phyloP scores from a whole-genome alignment of 805 yeast genomes.

The Sugiyamaella marilandica region DNA sequence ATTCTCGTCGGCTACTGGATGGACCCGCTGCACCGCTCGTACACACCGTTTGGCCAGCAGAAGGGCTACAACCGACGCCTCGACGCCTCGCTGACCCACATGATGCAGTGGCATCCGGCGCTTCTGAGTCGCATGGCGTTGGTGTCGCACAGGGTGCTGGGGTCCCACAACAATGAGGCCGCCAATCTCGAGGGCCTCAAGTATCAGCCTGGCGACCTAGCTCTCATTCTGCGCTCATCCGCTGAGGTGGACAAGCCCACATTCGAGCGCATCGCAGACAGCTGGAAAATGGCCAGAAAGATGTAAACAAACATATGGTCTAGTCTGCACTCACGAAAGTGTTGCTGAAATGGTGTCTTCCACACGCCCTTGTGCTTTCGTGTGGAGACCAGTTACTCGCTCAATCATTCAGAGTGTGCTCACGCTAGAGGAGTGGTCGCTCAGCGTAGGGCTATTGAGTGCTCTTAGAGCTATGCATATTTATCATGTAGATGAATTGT shows the following conservation, averaged over 20 bases:
- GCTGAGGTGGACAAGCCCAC: conserved; percentile 14
- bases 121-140: conserved; percentile 67
- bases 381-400: no score
- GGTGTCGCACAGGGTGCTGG: conserved; percentile 58
- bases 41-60: conserved; percentile 53
- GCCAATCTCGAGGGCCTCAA: conserved; percentile 21
- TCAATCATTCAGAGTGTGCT: no score
- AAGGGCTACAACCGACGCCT: conserved; percentile 40
- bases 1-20: conserved; percentile 73
- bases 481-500: neutral
- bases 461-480: no score
- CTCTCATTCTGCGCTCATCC: conserved; percentile 18
- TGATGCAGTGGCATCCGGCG: conserved; percentile 93
- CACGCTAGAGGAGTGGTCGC: no score
- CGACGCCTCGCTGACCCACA: conserved; percentile 61
- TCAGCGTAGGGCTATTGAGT: neutral
- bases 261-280: conserved; percentile 7
- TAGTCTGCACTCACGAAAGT: no score
- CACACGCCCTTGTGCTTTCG: no score
- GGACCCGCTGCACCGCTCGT: conserved; percentile 67
- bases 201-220: conserved; percentile 29
- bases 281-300: conserved; percentile 2
- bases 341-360: no score
- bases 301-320: no score
- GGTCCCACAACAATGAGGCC: conserved; percentile 30